Evolutionary conservation across 2,329 filamentous ascomycete genomes (phyloP).

Genomic region (Talaromyces sp.): DNA sequence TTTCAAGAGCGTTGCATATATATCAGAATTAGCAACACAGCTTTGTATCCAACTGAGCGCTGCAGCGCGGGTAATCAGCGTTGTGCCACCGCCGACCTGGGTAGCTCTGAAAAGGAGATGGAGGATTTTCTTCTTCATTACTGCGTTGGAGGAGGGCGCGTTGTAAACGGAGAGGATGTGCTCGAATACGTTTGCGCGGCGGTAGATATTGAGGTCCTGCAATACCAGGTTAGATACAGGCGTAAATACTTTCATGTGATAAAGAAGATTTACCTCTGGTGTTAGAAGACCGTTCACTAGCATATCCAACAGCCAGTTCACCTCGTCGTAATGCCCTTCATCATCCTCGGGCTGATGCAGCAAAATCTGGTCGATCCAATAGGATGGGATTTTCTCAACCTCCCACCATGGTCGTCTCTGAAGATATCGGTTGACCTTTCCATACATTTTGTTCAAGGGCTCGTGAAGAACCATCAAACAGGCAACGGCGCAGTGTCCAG

Average conservation of each 20-base stretch:
- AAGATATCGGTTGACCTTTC: conserved; percentile 81
- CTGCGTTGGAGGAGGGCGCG: conserved; percentile 61
- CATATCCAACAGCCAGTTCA: conserved; percentile 70
- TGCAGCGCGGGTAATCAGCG: conserved; percentile 73
- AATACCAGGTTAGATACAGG: neutral
- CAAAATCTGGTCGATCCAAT: conserved; percentile 67
- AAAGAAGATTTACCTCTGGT: conserved; percentile 46
- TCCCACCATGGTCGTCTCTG: conserved; percentile 75
- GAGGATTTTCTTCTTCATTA: conserved; percentile 61
- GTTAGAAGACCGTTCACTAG: conserved; percentile 62
- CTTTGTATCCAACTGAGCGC: conserved; percentile 71
- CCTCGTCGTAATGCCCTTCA: conserved; percentile 68
- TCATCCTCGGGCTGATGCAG: conserved; percentile 71
- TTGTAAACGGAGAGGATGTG: conserved; percentile 67
- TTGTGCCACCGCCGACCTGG: conserved; percentile 69
- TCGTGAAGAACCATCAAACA: conserved; percentile 68
- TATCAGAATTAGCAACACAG: conserved; percentile 53
- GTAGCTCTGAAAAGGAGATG: conserved; percentile 64
- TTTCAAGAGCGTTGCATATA: conserved; percentile 44
- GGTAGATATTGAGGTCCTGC: conserved; percentile 49
- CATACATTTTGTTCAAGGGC: conserved; percentile 78
- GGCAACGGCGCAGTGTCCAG: conserved; percentile 70
- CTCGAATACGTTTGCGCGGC: conserved; percentile 67
- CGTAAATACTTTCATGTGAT: neutral
- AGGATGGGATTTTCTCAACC: conserved; percentile 52